Evolutionary conservation across 2,329 filamentous ascomycete species (phyloP).

Genomic region (Scedosporium apiospermum): DNA sequence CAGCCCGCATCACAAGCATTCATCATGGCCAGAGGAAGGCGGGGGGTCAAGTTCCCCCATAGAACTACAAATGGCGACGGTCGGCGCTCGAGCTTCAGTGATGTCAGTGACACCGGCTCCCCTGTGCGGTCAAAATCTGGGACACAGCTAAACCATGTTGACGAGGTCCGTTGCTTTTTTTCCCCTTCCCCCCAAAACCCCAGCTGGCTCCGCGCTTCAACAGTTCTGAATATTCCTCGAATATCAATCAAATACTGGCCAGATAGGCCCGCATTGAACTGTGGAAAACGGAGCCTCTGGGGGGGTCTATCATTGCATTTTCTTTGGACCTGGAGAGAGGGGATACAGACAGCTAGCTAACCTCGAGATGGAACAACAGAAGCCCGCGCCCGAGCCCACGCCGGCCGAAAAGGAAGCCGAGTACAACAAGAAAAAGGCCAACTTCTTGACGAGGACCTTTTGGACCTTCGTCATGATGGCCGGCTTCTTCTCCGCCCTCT

Average conservation of each 20-base stretch:
- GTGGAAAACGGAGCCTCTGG: background rate
- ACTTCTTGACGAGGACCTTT: conserved; percentile 92
- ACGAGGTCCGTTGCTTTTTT: conserved; percentile 20
- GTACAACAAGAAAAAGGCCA: conserved; percentile 98
- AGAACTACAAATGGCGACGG: conserved; percentile 45
- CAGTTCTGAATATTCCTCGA: too few relatives aligned
- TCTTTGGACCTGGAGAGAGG: background rate
- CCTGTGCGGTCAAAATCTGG: conserved; percentile 18
- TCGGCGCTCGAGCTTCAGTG: conserved; percentile 62
- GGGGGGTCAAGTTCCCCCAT: conserved; percentile 46
- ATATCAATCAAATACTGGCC: too few relatives aligned
- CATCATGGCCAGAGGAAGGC: conserved; percentile 29
- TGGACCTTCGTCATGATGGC: conserved; percentile 98
- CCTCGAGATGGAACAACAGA: background rate
- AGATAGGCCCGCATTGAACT: too few relatives aligned
- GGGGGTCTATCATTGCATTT: background rate
- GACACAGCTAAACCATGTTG: conserved; percentile 25
- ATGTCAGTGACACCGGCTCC: conserved; percentile 43
- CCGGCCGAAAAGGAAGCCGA: conserved; percentile 42
- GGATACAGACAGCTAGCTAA: background rate
- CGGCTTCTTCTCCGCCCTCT: conserved; percentile 83
- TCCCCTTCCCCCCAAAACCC: background rate
- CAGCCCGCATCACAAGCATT: background rate
- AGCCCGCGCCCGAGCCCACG: conserved; percentile 13
- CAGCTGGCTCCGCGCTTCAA: background rate